Percentiles rank a stretch among this genome's conserved stretches.
Conservation (phyloP, 768 basidiomycete species). For the Tylopilus sp. region DNA sequence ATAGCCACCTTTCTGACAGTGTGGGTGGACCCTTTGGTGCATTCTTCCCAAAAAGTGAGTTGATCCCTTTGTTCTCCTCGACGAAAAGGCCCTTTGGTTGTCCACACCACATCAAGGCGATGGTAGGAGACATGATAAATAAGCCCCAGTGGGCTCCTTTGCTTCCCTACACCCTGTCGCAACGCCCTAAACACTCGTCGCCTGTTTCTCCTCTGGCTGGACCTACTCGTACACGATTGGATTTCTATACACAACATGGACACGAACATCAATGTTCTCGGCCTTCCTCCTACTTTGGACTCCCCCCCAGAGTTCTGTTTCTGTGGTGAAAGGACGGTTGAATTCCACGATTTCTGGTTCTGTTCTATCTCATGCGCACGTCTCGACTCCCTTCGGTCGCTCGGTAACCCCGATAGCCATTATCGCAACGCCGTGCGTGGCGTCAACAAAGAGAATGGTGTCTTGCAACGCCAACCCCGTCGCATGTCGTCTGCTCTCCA, state of each 20-base stretch:
- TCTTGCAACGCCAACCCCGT: neutral
- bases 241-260: neutral
- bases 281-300: constrained; percentile 10
- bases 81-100: neutral
- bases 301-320: constrained; percentile 18
- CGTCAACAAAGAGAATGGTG: constrained; percentile 10
- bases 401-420: constrained; percentile 20
- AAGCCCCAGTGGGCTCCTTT: neutral
- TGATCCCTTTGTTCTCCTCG: neutral
- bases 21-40: neutral
- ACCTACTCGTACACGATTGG: neutral
- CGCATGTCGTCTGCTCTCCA: constrained; percentile 12
- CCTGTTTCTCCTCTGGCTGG: neutral
- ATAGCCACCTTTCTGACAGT: neutral
- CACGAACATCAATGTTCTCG: constrained; percentile 1
- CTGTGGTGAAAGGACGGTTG: constrained; percentile 23
- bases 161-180: neutral
- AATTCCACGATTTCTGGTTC: constrained; percentile 28
- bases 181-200: neutral
- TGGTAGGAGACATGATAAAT: constrained; percentile 12
- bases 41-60: neutral
- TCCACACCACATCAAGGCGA: constrained; percentile 13
- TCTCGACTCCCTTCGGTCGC: constrained; percentile 25
- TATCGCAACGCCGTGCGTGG: constrained; percentile 23
- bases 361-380: constrained; percentile 29